Evolutionary conservation across 2,329 filamentous ascomycete genomes (phyloP).

Genomic region (Pseudocercospora musae): DNA sequence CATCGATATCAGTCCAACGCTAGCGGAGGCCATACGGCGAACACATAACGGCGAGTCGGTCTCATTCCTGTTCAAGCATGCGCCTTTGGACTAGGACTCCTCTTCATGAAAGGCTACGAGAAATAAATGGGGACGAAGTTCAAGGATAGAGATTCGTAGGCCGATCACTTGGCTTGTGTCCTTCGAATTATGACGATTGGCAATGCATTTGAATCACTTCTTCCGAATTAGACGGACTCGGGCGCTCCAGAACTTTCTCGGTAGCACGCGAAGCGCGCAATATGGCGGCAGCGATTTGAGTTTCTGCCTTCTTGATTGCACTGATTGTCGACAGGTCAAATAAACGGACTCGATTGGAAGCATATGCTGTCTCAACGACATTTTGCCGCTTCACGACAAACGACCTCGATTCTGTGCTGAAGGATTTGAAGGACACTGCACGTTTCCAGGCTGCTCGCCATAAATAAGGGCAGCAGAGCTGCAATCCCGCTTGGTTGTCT

Average conservation of each 20-base stretch:
- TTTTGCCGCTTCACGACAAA: too few relatives aligned
- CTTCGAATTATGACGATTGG: neutral
- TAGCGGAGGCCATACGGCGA: conserved; percentile 67
- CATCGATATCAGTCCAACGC: conserved; percentile 85
- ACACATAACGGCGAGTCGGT: conserved; percentile 68
- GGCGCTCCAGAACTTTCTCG: too few relatives aligned
- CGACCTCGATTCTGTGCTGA: neutral
- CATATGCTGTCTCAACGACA: too few relatives aligned
- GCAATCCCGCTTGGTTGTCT: too few relatives aligned
- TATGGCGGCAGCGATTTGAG: too few relatives aligned
- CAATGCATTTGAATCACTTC: neutral
- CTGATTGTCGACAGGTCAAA: too few relatives aligned
- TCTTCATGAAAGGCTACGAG: neutral
- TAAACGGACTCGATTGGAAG: too few relatives aligned
- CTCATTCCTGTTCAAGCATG: conserved; percentile 66
- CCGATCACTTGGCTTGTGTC: neutral
- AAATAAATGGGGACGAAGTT: neutral
- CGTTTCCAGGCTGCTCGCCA: too few relatives aligned
- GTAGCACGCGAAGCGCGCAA: too few relatives aligned
- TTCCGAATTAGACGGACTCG: neutral
- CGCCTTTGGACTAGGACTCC: conserved; percentile 40
- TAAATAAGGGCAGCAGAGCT: too few relatives aligned
- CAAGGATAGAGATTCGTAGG: neutral
- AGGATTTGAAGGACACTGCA: neutral
- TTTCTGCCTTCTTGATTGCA: too few relatives aligned